Conservation (phyloP, 768 basidiomycete genomes). For the Pleurotus salmoneostramineus region DNA sequence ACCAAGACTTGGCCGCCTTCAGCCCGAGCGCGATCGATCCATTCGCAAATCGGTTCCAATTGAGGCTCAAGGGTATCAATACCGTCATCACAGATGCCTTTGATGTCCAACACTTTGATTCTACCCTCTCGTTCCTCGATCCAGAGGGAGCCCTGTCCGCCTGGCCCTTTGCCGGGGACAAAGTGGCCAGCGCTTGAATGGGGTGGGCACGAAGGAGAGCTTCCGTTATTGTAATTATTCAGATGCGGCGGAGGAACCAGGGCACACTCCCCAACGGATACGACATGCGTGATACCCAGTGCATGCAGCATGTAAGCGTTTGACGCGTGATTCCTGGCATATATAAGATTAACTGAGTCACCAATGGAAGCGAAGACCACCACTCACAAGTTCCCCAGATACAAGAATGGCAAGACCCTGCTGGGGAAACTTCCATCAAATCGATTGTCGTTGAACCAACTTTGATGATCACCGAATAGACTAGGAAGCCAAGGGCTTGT, state of each 20-base stretch:
- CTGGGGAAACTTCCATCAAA: slow-evolving; percentile 98
- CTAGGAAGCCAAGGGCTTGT: slow-evolving; percentile 65
- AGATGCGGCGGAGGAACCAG: slow-evolving; percentile 72
- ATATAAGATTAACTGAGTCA: slow-evolving; percentile 6
- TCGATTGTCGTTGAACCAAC: slow-evolving; percentile 92
- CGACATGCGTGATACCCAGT: slow-evolving; percentile 94
- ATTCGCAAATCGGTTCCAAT: slow-evolving; percentile 83
- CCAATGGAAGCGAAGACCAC: not conserved
- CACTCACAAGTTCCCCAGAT: slow-evolving; percentile 90
- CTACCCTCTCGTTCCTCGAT: slow-evolving; percentile 85
- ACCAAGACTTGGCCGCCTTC: slow-evolving; percentile 90
- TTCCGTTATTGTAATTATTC: not conserved
- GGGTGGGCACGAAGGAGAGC: not conserved
- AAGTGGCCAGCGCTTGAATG: slow-evolving; percentile 22
- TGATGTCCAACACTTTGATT: slow-evolving; percentile 88
- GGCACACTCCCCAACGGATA: slow-evolving; percentile 94
- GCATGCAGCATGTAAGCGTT: slow-evolving; percentile 97
- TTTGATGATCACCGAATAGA: slow-evolving; percentile 67
- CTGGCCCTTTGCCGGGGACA: slow-evolving; percentile 40
- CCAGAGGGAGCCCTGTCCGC: slow-evolving; percentile 74
- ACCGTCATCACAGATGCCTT: slow-evolving; percentile 93
- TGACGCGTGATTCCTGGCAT: slow-evolving; percentile 77
- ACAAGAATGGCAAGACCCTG: slow-evolving; percentile 87
- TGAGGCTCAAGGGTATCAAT: slow-evolving; percentile 92
- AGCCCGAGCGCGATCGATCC: slow-evolving; percentile 84